phyloP scores from a whole-genome alignment of 2,329 filamentous ascomycete species.

The Zymoseptoria pseudotritici region DNA sequence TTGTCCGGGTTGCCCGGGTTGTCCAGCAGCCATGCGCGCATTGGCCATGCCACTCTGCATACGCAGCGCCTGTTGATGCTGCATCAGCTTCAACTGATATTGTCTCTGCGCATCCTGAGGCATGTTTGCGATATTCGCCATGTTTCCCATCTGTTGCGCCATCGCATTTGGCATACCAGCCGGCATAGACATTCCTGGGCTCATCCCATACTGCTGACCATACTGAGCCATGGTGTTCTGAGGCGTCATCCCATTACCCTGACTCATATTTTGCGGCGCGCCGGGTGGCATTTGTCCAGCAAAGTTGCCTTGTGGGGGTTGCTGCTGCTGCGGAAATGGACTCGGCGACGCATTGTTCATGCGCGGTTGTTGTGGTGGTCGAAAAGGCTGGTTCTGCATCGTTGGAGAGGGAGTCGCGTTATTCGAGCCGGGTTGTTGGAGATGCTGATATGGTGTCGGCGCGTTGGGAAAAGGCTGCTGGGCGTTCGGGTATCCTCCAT shows the following conservation, averaged over 20 bases:
- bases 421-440: slow-evolving; percentile 63
- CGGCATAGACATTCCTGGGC: slow-evolving; percentile 24
- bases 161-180: slow-evolving; percentile 33
- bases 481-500: slow-evolving; percentile 57
- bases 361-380: slow-evolving; percentile 47
- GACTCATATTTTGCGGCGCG: slow-evolving; percentile 13
- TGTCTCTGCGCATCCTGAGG: slow-evolving; percentile 65
- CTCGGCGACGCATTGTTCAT: slow-evolving; percentile 90
- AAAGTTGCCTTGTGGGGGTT: slow-evolving; percentile 19
- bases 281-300: slow-evolving; percentile 38
- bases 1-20: slow-evolving; percentile 16
- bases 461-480: slow-evolving; percentile 48
- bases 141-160: slow-evolving; percentile 13
- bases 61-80: slow-evolving; percentile 61
- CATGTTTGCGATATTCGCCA: slow-evolving; percentile 22
- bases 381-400: slow-evolving; percentile 71
- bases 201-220: slow-evolving; percentile 32
- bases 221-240: slow-evolving; percentile 30
- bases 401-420: slow-evolving; percentile 90
- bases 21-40: slow-evolving; percentile 14
- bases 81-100: slow-evolving; percentile 78
- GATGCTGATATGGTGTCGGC: slow-evolving; percentile 70
- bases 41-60: slow-evolving; percentile 24
- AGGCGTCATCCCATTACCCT: slow-evolving; percentile 18
- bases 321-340: slow-evolving; percentile 52